A percentile compares a stretch with the other conserved stretches of the same genome.
Conservation (phyloP, 495 filamentous ascomycete genomes). For the Hypomontagnella submonticulosa region DNA sequence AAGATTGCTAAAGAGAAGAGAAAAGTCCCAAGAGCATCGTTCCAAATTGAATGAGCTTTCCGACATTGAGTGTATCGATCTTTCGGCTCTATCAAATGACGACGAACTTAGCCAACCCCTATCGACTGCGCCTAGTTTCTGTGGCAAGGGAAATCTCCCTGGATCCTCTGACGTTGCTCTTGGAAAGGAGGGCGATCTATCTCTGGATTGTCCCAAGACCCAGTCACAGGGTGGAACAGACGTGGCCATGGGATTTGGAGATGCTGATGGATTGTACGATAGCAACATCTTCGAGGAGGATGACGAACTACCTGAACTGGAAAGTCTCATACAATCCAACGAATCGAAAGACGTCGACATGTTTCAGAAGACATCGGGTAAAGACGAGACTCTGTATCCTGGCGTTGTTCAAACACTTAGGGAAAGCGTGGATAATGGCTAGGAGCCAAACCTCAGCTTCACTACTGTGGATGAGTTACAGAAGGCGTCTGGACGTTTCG, state of each 20-base stretch:
- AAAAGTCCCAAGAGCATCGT: not conserved
- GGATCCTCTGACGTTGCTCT: conserved; percentile 3
- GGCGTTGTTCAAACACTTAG: conserved; percentile 39
- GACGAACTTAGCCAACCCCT: conserved; percentile 12
- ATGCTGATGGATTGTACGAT: conserved; percentile 9
- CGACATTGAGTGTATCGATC: conserved; percentile 54
- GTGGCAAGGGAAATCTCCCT: not conserved
- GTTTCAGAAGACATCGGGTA: conserved; percentile 47
- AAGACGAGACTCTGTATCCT: conserved; percentile 45
- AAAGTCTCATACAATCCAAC: conserved; percentile 23
- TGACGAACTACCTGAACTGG: conserved; percentile 43
- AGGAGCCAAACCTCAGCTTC: conserved; percentile 46
- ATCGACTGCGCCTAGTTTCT: not conserved
- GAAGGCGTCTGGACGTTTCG: conserved; percentile 39
- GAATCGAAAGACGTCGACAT: conserved; percentile 43
- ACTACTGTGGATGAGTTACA: conserved; percentile 49
- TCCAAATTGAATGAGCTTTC: conserved; percentile 25
- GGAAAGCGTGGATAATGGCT: conserved; percentile 48
- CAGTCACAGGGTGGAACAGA: not conserved
- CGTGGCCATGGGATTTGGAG: not conserved
- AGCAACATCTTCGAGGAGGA: conserved; percentile 30
- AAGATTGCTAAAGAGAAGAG: conserved; percentile 3
- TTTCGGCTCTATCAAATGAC: conserved; percentile 35
- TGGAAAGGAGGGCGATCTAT: conserved; percentile 19
- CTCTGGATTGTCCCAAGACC: conserved; percentile 26